Evolutionary conservation across 768 basidiomycete species (phyloP), one percentile per base, ranked within the genome.

Genomic region (Tricholoma sp.): DNA sequence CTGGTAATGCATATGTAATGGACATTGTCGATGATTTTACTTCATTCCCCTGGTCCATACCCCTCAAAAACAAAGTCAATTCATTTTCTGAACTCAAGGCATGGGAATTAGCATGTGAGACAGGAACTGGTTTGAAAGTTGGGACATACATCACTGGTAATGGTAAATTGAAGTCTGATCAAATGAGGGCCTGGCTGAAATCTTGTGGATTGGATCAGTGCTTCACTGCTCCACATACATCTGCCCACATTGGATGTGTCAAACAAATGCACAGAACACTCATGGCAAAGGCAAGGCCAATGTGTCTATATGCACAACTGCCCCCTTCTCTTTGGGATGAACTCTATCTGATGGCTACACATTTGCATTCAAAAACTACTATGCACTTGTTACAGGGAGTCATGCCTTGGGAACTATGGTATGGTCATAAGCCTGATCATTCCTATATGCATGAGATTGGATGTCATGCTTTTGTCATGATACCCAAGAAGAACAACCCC

Each of bases 1-100:
- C 59, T 22, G 59, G 59, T 11, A 45, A 56, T 29, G 31, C 37
- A 9, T 56, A 39, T 34, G 49, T 56, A 1, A 67, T 74, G 66
- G 65, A 74, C 57, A 66, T 76, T n/a, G 63, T 76, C 11, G 73
- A 75, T 57, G 69, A 75, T 52, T 66, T 19, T 43, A 63, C 71
- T 0, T 65, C 63, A 5, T 65, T 60, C n/a, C 34, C 56, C 0
- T 77, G 74, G 74, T 50, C 59, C 10, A 68, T 76, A 3, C 75
- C 72, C 0, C 52, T 78, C 0, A 62, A 63, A 27, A 37, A 55
- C 0, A 76, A 75, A 47, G 49, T 53, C 5, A 55, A 66, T 11
- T 67, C 70, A 0, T 64, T 65, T n/a, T 18, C 34, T 0, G 24
- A 57, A 3, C 61, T 78, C 0, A 61, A 59, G 0, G 62, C 58